Evolutionary conservation across 345 rosid genomes (phyloP), one percentile per base, ranked within the genome.

Genomic region (Linum usitatissimum): DNA sequence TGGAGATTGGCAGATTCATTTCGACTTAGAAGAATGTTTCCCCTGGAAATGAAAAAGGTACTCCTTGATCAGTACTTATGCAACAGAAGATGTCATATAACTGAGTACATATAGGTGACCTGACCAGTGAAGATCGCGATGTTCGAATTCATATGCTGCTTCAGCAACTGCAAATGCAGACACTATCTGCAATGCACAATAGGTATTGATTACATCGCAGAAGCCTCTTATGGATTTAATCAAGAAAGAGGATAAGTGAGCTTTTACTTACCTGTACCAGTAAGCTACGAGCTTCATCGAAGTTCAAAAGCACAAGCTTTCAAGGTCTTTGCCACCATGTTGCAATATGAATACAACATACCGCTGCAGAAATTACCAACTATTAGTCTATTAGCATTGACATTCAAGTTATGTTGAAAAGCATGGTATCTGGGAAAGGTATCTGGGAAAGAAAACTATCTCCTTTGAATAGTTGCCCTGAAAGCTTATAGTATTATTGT

Each of bases 241-340:
- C 3, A 30, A 60, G 49, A 63, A 60, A 19, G 48, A 36, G 54
- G 7, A 3, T 20, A 60, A 66, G 30, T 28, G 28, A 57, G 38
- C 30, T 54, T 57, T 18, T 48, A 60, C 17, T 62, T 77, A 87
- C 99, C 88, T 93, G 99, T 54, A 82, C 80, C 75, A 93, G 57
- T 66, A 87, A 79, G 79, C 96, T 90, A 40, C 77, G 73, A 9
- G 92, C 92, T 84, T 93, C 99, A 63, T 83, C 85, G 57, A 79
- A 87, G 64, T 84, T 90, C 65, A 74, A 63, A 57, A 93, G 84
- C 45, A 90, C 95, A 65, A 93, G 73, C 86, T 77, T 78, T 93
- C 99, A 63, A 93, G 94, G 83, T 93, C 96, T 75, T 86, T 82
- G 21, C 99, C 99, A 15, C 99, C 99, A 70, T 93, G 99, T 79